Conservation (phyloP, 345 rosid genomes). For the Eucalyptus shirleyi region DNA sequence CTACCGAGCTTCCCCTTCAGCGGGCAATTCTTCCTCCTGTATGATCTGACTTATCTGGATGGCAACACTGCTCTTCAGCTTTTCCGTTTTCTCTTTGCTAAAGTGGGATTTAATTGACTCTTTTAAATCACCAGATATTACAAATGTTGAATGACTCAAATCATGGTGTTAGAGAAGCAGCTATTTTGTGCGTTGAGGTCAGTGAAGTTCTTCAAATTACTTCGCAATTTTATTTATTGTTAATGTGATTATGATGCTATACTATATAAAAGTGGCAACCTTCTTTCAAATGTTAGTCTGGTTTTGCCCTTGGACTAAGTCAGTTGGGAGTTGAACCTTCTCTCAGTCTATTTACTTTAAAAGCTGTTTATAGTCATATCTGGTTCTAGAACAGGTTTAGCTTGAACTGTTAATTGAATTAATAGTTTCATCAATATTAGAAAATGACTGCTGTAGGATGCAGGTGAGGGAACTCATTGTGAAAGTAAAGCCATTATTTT, state of each 20-base stretch:
- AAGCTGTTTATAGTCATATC: not conserved
- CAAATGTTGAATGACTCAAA: constrained; percentile 89
- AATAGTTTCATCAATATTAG: not conserved
- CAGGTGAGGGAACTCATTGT: not conserved
- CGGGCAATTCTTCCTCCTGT: constrained; percentile 94
- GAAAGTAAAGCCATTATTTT: not conserved
- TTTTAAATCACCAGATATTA: constrained; percentile 46
- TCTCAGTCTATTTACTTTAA: not conserved
- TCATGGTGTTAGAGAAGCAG: constrained; percentile 87
- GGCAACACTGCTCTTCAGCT: not conserved
- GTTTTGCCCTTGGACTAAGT: not conserved
- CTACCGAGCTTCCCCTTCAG: constrained; percentile 96
- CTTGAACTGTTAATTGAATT: not conserved
- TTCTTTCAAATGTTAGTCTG: not conserved
- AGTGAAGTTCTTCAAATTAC: not conserved
- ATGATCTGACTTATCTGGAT: constrained; percentile 3
- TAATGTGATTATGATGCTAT: not conserved
- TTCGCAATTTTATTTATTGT: not conserved
- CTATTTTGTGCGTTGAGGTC: constrained; percentile 91
- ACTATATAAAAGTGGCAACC: not conserved
- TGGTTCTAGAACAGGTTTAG: not conserved
- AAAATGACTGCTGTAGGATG: not conserved
- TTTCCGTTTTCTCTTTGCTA: not conserved
- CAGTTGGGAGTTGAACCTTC: not conserved
- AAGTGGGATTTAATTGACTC: not conserved